Conservation (phyloP, 495 filamentous ascomycete genomes). For the Penicillium roqueforti region DNA sequence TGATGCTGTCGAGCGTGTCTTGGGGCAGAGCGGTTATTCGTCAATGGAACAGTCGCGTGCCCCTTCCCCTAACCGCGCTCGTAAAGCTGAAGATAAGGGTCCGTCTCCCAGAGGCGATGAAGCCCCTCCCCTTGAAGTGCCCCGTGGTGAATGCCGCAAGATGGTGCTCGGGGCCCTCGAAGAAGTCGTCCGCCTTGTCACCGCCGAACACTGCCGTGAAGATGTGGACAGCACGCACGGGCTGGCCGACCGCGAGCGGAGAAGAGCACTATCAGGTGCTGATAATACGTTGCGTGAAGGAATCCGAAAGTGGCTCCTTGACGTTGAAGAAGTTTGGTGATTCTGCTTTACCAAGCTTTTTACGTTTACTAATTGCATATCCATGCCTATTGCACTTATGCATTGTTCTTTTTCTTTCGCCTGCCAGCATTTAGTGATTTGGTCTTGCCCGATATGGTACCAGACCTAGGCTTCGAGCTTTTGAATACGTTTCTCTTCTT, state of each 20-base stretch:
- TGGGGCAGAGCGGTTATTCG: slow-evolving; percentile 53
- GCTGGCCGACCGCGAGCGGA: slow-evolving; percentile 36
- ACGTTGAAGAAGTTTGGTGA: slow-evolving; percentile 52
- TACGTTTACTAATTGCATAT: background rate
- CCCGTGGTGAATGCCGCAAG: slow-evolving; percentile 56
- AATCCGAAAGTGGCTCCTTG: slow-evolving; percentile 59
- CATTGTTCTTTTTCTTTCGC: slow-evolving; percentile 5
- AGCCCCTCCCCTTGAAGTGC: slow-evolving; percentile 42
- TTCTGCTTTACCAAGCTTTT: slow-evolving; percentile 3
- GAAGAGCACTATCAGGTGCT: slow-evolving; percentile 32
- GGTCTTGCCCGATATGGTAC: background rate
- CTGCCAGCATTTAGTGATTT: background rate
- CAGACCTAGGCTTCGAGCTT: background rate
- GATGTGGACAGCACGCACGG: slow-evolving; percentile 37
- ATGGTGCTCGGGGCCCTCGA: slow-evolving; percentile 61
- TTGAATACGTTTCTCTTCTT: background rate
- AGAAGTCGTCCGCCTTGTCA: slow-evolving; percentile 58
- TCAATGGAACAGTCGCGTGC: slow-evolving; percentile 42
- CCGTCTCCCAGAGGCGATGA: slow-evolving; percentile 25
- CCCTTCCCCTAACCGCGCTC: slow-evolving; percentile 41
- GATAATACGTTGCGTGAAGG: slow-evolving; percentile 62
- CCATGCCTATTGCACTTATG: slow-evolving; percentile 5
- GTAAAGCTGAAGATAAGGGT: slow-evolving; percentile 28
- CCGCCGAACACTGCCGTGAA: slow-evolving; percentile 49
- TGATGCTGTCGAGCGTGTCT: slow-evolving; percentile 72